These are phyloP conservation scores for Anisodus tanguticus DNA, from an alignment of 257 asterid genomes.

Conservation along the genomic window DNA sequence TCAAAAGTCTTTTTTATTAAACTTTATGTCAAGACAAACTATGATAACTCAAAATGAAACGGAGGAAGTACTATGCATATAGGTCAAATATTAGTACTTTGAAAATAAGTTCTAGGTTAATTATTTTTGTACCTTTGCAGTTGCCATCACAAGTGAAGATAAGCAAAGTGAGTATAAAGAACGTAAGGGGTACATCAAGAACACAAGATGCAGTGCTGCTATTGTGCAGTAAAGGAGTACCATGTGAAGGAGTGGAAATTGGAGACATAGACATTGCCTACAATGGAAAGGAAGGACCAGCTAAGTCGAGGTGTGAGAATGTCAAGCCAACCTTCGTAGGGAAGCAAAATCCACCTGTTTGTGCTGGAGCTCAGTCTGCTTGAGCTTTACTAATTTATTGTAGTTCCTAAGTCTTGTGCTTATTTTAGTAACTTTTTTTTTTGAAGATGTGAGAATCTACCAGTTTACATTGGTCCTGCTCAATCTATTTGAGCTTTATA, in stretches of 20 bases:
- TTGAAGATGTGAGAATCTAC: background rate
- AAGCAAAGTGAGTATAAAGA: constrained; percentile 40
- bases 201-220: constrained; percentile 36
- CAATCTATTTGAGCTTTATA: background rate
- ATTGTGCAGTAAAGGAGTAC: constrained; percentile 36
- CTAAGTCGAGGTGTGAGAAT: constrained; percentile 42
- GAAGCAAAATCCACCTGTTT: constrained; percentile 36
- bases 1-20: no score
- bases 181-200: constrained; percentile 46
- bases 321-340: constrained; percentile 43
- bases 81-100: background rate
- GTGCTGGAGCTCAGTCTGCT: constrained; percentile 28
- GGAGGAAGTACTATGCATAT: background rate
- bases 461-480: background rate
- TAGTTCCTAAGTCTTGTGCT: background rate
- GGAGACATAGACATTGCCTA: constrained; percentile 40
- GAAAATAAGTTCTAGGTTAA: background rate
- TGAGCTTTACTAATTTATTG: background rate
- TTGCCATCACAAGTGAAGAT: constrained; percentile 45
- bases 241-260: constrained; percentile 22
- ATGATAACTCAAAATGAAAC: no score
- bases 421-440: background rate
- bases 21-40: no score
- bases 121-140: background rate
- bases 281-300: constrained; percentile 43